Percentiles rank a stretch among this genome's conserved stretches.
Conservation (phyloP, 768 basidiomycete species). For the Amanita jacksonii region DNA sequence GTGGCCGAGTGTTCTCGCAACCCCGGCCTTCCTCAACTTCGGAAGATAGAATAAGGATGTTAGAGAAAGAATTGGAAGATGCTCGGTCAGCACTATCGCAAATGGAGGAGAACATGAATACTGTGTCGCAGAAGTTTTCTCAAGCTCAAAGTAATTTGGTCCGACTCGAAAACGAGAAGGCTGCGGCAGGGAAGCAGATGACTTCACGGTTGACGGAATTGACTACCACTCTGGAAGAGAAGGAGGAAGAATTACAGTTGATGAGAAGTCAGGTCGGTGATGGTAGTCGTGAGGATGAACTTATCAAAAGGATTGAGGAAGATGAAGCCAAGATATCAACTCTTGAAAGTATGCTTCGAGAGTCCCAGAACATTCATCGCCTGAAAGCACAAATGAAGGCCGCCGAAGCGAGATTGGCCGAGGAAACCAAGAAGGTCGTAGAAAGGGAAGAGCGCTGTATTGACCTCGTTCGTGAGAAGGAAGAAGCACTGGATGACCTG, state of each 20-base stretch:
- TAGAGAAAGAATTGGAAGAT: slow-evolving; percentile 51
- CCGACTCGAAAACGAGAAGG: slow-evolving; percentile 49
- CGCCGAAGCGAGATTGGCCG: slow-evolving; percentile 29
- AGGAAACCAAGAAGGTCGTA: slow-evolving; percentile 30
- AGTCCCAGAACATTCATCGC: slow-evolving; percentile 27
- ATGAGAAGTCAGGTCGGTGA: slow-evolving; percentile 31
- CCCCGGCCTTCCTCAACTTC: slow-evolving; percentile 54
- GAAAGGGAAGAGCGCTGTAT: slow-evolving; percentile 33
- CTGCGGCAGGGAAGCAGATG: slow-evolving; percentile 40
- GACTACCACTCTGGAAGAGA: slow-evolving; percentile 36
- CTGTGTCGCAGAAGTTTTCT: slow-evolving; percentile 37
- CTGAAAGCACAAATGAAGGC: slow-evolving; percentile 31
- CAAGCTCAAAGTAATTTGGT: slow-evolving; percentile 39
- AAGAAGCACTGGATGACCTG: slow-evolving; percentile 35
- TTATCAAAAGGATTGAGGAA: slow-evolving; percentile 61
- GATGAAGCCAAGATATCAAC: slow-evolving; percentile 58
- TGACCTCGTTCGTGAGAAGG: slow-evolving; percentile 46
- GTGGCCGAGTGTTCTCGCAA: slow-evolving; percentile 27
- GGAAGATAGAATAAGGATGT: slow-evolving; percentile 33
- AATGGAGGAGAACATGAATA: slow-evolving; percentile 35
- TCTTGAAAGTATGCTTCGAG: slow-evolving; percentile 39
- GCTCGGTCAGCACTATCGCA: slow-evolving; percentile 30
- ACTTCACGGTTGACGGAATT: slow-evolving; percentile 36
- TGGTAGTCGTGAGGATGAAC: slow-evolving; percentile 45
- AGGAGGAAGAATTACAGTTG: slow-evolving; percentile 48